Evolutionary conservation across 345 rosid species (phyloP).

Genomic region (Eucalyptus polyanthemos): DNA sequence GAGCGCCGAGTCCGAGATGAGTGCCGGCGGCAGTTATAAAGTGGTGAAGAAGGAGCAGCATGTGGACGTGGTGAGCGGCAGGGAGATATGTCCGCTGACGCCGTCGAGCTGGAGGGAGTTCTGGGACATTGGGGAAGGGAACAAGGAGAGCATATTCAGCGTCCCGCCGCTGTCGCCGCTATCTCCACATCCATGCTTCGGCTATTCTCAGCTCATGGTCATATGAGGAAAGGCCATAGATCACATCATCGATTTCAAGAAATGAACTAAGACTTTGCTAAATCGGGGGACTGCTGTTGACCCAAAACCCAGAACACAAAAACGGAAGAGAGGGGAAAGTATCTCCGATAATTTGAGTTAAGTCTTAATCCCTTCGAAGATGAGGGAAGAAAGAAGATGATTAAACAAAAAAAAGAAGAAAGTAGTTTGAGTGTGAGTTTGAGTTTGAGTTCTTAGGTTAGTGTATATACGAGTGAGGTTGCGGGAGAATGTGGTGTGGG

Average conservation of each 20-base stretch:
- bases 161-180: conserved; percentile 81
- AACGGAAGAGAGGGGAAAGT: neutral
- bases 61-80: neutral
- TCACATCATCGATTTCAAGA: neutral
- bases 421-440: neutral
- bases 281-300: neutral
- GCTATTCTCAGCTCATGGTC: conserved; percentile 23
- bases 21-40: neutral
- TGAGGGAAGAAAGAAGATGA: neutral
- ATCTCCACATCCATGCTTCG: conserved; percentile 45
- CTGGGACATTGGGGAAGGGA: conserved; percentile 57
- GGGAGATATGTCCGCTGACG: conserved; percentile 42
- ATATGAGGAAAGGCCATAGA: neutral
- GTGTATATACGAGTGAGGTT: neutral
- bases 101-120: conserved; percentile 88
- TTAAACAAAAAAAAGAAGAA: neutral
- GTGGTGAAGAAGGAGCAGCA: conserved; percentile 1
- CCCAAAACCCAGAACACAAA: neutral
- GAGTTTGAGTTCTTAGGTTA: neutral
- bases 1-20: neutral
- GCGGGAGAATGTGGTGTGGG: neutral
- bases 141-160: conserved; percentile 37
- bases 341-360: neutral
- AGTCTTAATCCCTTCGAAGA: neutral
- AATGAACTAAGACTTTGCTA: neutral